These are phyloP conservation scores for Lyophyllum decastes DNA, from an alignment of 768 basidiomycete genomes.

Conservation along the genomic window DNA sequence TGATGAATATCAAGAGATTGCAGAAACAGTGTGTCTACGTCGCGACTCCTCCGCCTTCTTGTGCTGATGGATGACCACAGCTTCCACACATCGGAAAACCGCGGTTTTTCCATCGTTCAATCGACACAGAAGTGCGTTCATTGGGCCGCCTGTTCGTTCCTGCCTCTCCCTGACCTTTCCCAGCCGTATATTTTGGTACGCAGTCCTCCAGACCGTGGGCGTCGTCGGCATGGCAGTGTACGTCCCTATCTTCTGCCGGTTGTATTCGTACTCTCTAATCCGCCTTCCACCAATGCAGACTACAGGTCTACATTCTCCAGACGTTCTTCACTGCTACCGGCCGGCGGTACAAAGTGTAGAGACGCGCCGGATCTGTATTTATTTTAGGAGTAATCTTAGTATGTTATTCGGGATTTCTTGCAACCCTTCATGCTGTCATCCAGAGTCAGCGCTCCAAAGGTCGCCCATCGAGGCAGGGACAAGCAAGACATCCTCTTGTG, in stretches of 20 bases:
- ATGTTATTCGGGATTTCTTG: background rate
- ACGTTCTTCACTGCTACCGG: slow-evolving; percentile 97
- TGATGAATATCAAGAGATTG: slow-evolving; percentile 87
- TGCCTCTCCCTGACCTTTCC: slow-evolving; percentile 4
- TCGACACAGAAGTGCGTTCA: slow-evolving; percentile 80
- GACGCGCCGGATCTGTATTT: slow-evolving; percentile 4
- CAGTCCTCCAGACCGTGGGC: slow-evolving; percentile 74
- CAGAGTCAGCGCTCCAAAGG: background rate
- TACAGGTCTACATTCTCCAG: slow-evolving; percentile 91
- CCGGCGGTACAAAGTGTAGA: slow-evolving; percentile 82
- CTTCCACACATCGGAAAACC: slow-evolving; percentile 92
- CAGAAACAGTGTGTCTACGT: slow-evolving; percentile 83
- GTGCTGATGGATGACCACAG: slow-evolving; percentile 37
- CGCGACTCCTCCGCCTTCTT: background rate
- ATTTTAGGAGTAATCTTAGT: slow-evolving; percentile 1
- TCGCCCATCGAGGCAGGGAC: no score
- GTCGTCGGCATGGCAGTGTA: slow-evolving; percentile 89
- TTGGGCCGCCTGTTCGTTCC: background rate
- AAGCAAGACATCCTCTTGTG: no score
- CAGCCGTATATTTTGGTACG: slow-evolving; percentile 94
- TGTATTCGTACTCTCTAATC: background rate
- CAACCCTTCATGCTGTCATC: background rate
- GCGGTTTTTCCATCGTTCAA: slow-evolving; percentile 91
- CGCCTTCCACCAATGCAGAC: slow-evolving; percentile 40
- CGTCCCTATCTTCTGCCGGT: slow-evolving; percentile 28